Base-by-base conservation (phyloP, 495 filamentous ascomycete species). In the Podospora pseudoanserina region DNA sequence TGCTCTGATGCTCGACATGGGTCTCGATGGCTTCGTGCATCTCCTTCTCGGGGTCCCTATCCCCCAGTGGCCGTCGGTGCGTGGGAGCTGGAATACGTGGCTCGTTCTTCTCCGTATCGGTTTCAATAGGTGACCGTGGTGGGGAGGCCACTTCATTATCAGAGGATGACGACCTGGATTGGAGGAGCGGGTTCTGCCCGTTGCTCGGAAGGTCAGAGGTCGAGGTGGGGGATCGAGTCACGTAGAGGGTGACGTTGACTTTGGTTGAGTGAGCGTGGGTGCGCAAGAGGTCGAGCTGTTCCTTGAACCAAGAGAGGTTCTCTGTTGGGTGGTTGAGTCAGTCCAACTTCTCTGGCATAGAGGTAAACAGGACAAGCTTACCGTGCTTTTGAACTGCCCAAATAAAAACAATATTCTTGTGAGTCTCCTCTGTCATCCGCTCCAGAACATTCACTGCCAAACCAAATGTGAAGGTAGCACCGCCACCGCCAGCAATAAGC, bases 401-500 rank as follows among this genome's bases (percentile, higher is more conserved):
- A n/a, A 87, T 81, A 58, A 86, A 84, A 15, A 83, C 79, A 61
- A 88, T 78, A n/a, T 79, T 78, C 67, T 82, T 83, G 16, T 72
- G 75, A 0, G 76, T 76, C 19, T 76, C 76, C n/a, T 74, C 76
- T 13, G 67, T 70, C 75, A 82, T 80, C 69, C 77, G 76, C 71
- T 79, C 77, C 26, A 85, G 76, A 58, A 84, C 74, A 66, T 86
- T 84, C 11, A 85, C 72, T 3, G 81, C 83, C 39, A 86, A 77
- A 11, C 83, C 82, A 66, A 87, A 86, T 1, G 84, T 85, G 71
- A 88, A 89, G 1, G 81, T 86, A 18, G 83, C 85, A 6, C 87
- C 86, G 67, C 84, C 84, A 3, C 86, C 87, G 27, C 86, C 86
- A 19, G 86, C 84, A 39, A 89, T 82, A 23, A 89, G 76, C 18